Percentiles rank a stretch among this genome's conserved stretches.
Evolutionary conservation across 805 yeast genomes (phyloP).

Genomic region (Candida andamanensis): DNA sequence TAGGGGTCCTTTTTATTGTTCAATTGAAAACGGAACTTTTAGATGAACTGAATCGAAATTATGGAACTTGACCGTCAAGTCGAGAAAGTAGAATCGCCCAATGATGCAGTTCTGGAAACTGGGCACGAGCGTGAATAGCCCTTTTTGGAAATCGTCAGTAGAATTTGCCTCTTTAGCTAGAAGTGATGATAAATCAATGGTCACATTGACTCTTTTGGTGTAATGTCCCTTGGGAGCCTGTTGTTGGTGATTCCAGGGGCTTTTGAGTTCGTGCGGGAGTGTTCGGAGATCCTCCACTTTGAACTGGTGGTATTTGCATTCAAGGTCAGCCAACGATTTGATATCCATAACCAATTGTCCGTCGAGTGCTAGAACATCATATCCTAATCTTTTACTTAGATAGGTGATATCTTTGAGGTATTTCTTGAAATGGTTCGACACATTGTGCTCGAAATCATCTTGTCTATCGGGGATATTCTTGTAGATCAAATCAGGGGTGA

Average conservation of each 20-base stretch:
- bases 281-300: conserved; percentile 14
- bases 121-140: conserved; percentile 30
- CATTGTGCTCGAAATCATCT: conserved; percentile 27
- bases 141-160: conserved; percentile 13
- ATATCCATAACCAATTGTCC: conserved; percentile 26
- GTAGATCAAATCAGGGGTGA: conserved; percentile 34
- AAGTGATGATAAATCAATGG: conserved; percentile 7
- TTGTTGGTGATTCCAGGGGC: conserved; percentile 1
- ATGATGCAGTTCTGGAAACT: conserved; percentile 33
- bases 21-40: conserved; percentile 22
- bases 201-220: conserved; percentile 4
- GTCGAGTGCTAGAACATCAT: conserved; percentile 25
- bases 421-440: conserved; percentile 17
- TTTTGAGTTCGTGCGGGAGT: not conserved
- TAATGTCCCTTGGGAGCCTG: conserved; percentile 1
- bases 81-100: conserved; percentile 33
- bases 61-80: conserved; percentile 17
- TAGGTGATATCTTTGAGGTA: conserved; percentile 21
- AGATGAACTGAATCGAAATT: conserved; percentile 21
- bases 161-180: conserved; percentile 19
- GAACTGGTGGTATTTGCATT: conserved; percentile 27
- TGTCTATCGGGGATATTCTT: conserved; percentile 18
- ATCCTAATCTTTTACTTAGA: conserved; percentile 20
- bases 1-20: not conserved
- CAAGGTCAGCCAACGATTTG: conserved; percentile 28